Conservation (phyloP, 2,329 filamentous ascomycete genomes). For the Emmonsiellopsis sp. region DNA sequence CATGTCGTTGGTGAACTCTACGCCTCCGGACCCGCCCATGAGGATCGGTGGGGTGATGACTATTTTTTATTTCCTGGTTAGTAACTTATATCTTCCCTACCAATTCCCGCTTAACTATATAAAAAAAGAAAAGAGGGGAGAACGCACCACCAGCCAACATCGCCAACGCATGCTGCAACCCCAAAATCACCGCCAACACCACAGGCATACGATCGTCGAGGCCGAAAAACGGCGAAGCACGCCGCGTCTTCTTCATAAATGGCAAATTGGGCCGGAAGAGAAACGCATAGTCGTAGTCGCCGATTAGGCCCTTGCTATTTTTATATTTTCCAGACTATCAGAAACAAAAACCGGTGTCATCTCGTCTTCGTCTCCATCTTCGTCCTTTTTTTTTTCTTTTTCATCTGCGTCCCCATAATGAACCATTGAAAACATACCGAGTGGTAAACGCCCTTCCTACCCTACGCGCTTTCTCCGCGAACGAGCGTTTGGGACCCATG, state of each 20-base stretch:
- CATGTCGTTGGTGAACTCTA: conserved; percentile 46
- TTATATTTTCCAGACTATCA: neutral
- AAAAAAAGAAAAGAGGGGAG: neutral
- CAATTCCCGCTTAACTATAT: neutral
- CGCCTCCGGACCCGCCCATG: conserved; percentile 46
- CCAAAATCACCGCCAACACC: conserved; percentile 56
- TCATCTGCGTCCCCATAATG: too few relatives aligned
- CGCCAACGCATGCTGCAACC: conserved; percentile 60
- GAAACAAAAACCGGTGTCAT: neutral
- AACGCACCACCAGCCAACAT: conserved; percentile 49
- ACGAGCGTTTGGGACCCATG: conserved; percentile 26
- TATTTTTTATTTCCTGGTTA: conserved; percentile 14
- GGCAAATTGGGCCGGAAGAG: conserved; percentile 76
- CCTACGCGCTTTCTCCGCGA: conserved; percentile 27
- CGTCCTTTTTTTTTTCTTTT: neutral
- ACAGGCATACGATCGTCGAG: conserved; percentile 61
- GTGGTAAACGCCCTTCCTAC: conserved; percentile 33
- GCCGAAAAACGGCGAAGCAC: conserved; percentile 60
- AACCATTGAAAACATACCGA: conserved; percentile 28
- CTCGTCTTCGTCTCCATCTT: neutral
- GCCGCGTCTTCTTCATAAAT: conserved; percentile 59
- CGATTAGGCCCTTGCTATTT: conserved; percentile 61
- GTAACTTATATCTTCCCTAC: neutral
- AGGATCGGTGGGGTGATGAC: conserved; percentile 54
- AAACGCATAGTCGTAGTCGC: conserved; percentile 82